Base-by-base conservation (phyloP, 2,329 filamentous ascomycete genomes). In the Whalleya microplaca region DNA sequence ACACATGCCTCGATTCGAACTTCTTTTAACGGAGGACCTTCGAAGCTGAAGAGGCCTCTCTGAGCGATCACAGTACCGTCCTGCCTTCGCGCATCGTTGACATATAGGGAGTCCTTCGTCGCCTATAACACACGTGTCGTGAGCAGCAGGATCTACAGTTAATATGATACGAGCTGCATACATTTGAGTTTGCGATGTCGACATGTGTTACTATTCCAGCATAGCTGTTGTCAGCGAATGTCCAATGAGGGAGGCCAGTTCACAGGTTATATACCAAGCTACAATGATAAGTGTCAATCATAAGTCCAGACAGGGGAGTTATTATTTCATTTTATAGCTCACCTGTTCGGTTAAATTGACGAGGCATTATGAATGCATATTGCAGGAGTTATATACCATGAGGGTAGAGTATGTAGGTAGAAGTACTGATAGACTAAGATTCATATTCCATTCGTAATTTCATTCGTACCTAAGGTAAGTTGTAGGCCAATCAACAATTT, bases 171-270 rank as follows among this genome's bases (percentile, higher is more conserved):
- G 14, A 19, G 27, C 16, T 8, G 2, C 55, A 10, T 56, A 72
- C 73, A 75, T 55, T 73, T 75, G 1, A 75, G 53, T 52, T 75
- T 75, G 48, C 73, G 73, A 10, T 66, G 63, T 2, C 73, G 71
- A 49, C 73, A 75, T 2, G 72, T 75, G 44, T 75, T 72, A 60
- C 73, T 75, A 46, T 37, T 14, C 10, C 32, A 14, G 10, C 14
- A 37, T 37, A 14, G 10, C 32, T 37, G 14, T 37, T 37, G 14
- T 37, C 10, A 37, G 32, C 32, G 32, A 37, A 16, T 37, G 32
- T 37, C 14, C 14, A 12, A 37, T 16, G 14, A 12, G 14, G 4
- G 32, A 12, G 7, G 3, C 32, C 10, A 14, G 9, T 37, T 37
- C 6, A 12, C 32, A 37, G 32, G 14, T 12, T 37, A 37, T 12